Evolutionary conservation across 2,329 filamentous ascomycete species (phyloP).

Genomic region (Pseudogymnoascus sp.): DNA sequence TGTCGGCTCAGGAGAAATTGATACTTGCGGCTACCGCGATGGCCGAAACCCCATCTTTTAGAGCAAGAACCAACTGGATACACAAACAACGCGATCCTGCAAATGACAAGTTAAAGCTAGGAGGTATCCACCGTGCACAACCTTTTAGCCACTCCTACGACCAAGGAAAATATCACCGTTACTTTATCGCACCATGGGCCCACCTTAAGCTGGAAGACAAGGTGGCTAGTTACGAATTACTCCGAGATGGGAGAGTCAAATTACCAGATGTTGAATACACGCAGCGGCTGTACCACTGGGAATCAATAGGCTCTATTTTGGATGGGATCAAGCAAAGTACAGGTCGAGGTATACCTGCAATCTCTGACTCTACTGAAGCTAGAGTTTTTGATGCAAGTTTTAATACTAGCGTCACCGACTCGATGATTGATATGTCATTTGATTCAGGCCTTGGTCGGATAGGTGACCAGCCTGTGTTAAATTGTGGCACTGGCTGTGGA

Average conservation of each 20-base stretch:
- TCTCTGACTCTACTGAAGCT: not conserved
- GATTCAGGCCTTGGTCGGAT: not conserved
- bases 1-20: conserved; percentile 29
- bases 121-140: conserved; percentile 38
- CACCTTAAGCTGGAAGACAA: conserved; percentile 13
- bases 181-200: conserved; percentile 21
- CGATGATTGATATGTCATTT: not conserved
- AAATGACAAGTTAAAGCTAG: conserved; percentile 31
- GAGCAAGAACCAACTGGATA: conserved; percentile 31
- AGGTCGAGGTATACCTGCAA: no score
- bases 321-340: not conserved
- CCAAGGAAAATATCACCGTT: conserved; percentile 21
- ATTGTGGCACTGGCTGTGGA: not conserved
- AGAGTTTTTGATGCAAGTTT: not conserved
- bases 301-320: not conserved
- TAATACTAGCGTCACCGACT: not conserved
- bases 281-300: not conserved
- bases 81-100: conserved; percentile 20
- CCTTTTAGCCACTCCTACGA: conserved; percentile 35
- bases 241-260: conserved; percentile 15
- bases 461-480: not conserved
- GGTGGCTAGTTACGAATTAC: conserved; percentile 16
- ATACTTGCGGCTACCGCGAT: conserved; percentile 31
- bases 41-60: conserved; percentile 26
- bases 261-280: conserved; percentile 6